Percentiles rank a stretch among this genome's conserved stretches.
phyloP scores from a whole-genome alignment of 331 rosid genomes.

The Prunus yedoensis region DNA sequence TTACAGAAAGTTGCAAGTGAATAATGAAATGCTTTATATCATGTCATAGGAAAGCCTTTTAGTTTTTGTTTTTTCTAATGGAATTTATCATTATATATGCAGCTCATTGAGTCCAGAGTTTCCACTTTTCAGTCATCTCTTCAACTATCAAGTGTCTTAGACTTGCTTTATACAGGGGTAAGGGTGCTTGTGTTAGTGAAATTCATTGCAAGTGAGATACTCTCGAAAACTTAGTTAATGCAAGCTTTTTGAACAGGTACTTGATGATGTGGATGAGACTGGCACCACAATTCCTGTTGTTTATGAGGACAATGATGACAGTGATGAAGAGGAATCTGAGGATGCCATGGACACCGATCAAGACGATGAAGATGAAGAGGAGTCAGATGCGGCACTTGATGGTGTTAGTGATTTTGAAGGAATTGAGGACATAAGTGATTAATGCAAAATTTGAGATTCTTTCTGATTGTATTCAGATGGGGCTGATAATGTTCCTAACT shows the following conservation, averaged over 20 bases:
- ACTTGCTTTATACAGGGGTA: conserved; percentile 58
- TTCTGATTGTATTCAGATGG: background rate
- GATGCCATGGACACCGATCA: conserved; percentile 73
- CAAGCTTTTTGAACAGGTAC: conserved; percentile 39
- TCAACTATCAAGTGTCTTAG: conserved; percentile 54
- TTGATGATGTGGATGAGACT: conserved; percentile 49
- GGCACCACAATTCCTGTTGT: conserved; percentile 43
- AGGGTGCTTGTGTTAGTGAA: conserved; percentile 22
- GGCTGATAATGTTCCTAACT: background rate
- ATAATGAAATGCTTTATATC: background rate
- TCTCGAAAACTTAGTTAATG: background rate
- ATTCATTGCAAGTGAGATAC: background rate
- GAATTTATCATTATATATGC: conserved; percentile 28
- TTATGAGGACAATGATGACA: conserved; percentile 58
- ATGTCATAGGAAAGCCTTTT: background rate
- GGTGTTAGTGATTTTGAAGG: conserved; percentile 50
- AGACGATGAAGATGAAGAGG: conserved; percentile 34
- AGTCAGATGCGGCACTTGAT: conserved; percentile 37
- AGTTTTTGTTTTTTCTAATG: background rate
- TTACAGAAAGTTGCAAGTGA: background rate
- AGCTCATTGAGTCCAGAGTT: conserved; percentile 81
- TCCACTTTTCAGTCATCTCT: conserved; percentile 63
- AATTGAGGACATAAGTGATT: conserved; percentile 50
- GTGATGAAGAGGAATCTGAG: conserved; percentile 55
- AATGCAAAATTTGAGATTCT: conserved; percentile 9